Conservation (phyloP, 768 basidiomycete genomes). For the Omphalotus guepiniiformis region DNA sequence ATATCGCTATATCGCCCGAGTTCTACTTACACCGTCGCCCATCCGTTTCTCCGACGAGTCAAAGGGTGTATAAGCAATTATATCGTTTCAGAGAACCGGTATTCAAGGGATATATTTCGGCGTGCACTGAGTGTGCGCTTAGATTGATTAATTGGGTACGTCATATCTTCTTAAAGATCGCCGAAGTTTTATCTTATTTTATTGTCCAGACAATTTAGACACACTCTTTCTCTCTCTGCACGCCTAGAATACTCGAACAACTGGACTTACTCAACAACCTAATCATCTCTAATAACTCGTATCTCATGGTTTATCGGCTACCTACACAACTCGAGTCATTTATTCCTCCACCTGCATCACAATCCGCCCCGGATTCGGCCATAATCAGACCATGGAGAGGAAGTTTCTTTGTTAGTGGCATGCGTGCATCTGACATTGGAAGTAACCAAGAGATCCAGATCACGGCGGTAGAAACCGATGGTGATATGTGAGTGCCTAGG, state of each 20-base stretch:
- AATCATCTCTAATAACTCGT: neutral
- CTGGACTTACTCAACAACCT: neutral
- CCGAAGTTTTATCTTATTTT: too few species aligned
- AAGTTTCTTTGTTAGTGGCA: constrained; percentile 45
- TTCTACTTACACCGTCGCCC: too few species aligned
- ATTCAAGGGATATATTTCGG: too few species aligned
- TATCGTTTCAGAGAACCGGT: too few species aligned
- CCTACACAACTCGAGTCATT: constrained; percentile 58
- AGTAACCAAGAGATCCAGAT: constrained; percentile 51
- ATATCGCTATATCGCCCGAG: too few species aligned
- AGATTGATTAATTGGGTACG: too few species aligned
- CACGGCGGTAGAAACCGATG: constrained; percentile 66
- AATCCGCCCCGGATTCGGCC: constrained; percentile 2
- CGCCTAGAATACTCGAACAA: neutral
- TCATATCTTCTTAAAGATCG: too few species aligned
- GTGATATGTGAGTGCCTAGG: constrained; percentile 53
- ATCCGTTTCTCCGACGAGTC: too few species aligned
- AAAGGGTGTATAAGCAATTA: too few species aligned
- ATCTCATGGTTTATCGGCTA: constrained; percentile 54
- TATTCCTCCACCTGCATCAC: constrained; percentile 43
- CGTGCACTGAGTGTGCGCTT: too few species aligned
- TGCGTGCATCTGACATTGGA: constrained; percentile 41
- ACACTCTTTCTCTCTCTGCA: too few species aligned
- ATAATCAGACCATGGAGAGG: constrained; percentile 53
- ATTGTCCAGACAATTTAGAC: too few species aligned